These are phyloP conservation scores for Lathyrus tuberosus DNA, from an alignment of 306 rosid genomes.

Conservation along the genomic window DNA sequence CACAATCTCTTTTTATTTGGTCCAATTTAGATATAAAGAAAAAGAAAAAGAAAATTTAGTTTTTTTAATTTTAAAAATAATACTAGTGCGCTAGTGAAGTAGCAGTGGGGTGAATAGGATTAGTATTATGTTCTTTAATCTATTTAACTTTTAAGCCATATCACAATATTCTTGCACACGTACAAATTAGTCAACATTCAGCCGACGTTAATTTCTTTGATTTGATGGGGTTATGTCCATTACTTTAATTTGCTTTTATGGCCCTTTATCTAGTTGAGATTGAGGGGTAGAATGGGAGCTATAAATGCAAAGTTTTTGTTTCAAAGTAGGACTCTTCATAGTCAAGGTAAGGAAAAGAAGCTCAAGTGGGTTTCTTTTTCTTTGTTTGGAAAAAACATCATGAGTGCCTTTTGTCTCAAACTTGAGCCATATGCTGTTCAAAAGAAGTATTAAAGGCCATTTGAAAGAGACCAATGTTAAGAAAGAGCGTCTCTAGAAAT, in stretches of 20 bases:
- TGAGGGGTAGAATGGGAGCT: not conserved
- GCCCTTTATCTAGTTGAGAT: constrained; percentile 2
- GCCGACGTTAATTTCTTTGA: constrained; percentile 43
- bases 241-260: constrained; percentile 27
- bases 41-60: too few species aligned
- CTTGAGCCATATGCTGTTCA: constrained; percentile 45
- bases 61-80: too few species aligned
- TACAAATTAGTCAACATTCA: constrained; percentile 49
- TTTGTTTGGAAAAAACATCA: constrained; percentile 44
- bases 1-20: too few species aligned
- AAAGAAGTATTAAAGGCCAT: constrained; percentile 45
- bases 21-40: too few species aligned
- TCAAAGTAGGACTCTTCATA: constrained; percentile 50
- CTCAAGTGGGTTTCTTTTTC: constrained; percentile 36
- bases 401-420: constrained; percentile 35
- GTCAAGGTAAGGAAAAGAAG: constrained; percentile 63
- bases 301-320: constrained; percentile 38
- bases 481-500: constrained; percentile 53
- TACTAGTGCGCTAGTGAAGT: too few species aligned
- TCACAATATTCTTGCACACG: constrained; percentile 21
- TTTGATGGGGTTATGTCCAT: constrained; percentile 36
- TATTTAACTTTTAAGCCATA: constrained; percentile 7
- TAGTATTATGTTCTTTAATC: not conserved
- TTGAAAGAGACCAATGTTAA: constrained; percentile 44
- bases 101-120: constrained; percentile 3